A percentile compares a stretch with the other conserved stretches of the same genome.
These are phyloP conservation scores for Hyphodiscus sp. DNA, from an alignment of 2,329 filamentous ascomycete genomes.

Conservation along the genomic window DNA sequence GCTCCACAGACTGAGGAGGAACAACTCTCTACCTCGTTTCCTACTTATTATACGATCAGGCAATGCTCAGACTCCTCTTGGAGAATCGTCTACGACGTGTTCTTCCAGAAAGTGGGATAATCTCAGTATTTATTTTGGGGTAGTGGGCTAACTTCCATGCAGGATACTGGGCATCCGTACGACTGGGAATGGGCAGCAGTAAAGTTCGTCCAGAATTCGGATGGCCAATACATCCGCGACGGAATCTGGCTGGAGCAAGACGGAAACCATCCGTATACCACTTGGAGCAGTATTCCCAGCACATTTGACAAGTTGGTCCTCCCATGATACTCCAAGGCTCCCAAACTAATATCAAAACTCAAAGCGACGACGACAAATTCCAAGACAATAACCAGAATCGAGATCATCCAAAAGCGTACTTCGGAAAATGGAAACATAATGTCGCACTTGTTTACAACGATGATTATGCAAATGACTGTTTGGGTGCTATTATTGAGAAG, in stretches of 20 bases:
- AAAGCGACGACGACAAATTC: too few relatives aligned
- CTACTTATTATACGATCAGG: constrained; percentile 15
- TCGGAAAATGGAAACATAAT: constrained; percentile 18
- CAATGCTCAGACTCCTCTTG: constrained; percentile 12
- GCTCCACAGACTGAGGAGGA: constrained; percentile 8
- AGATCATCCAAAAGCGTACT: constrained; percentile 14
- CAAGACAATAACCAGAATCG: constrained; percentile 10
- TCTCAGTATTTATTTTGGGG: background rate
- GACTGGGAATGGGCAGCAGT: constrained; percentile 19
- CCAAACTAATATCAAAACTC: background rate
- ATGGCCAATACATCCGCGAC: constrained; percentile 14
- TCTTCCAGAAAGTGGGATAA: constrained; percentile 13
- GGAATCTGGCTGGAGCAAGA: constrained; percentile 17
- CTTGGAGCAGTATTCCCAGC: constrained; percentile 7
- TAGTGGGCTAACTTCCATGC: background rate
- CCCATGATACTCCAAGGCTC: background rate
- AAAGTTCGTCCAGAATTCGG: constrained; percentile 10
- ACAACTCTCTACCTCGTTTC: constrained; percentile 14
- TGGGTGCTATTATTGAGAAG: constrained; percentile 10
- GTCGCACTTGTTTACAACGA: constrained; percentile 13
- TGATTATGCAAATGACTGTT: constrained; percentile 13
- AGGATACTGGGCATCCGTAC: constrained; percentile 20
- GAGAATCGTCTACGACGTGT: constrained; percentile 19
- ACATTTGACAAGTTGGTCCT: constrained; percentile 9
- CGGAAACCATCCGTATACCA: constrained; percentile 13